Conservation (phyloP, 306 rosid genomes). For the Lathyrus tuberosus region DNA sequence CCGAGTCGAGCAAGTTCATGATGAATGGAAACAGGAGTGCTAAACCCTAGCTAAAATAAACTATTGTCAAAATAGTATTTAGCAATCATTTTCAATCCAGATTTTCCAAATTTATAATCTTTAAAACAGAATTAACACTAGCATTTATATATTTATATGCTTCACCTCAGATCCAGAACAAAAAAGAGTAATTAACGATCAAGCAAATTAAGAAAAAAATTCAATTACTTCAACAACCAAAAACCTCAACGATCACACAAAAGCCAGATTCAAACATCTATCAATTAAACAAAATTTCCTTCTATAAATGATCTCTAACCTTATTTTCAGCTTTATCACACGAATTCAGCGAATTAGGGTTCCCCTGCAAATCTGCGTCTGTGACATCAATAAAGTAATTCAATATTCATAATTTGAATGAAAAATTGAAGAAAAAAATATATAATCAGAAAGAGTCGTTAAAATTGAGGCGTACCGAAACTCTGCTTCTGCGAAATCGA, state of each 20-base stretch:
- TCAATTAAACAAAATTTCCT: constrained; percentile 1
- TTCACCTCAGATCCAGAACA: neutral
- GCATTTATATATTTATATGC: neutral
- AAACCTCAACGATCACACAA: neutral
- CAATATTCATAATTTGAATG: neutral
- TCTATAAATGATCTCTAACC: constrained; percentile 58
- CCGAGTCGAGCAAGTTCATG: neutral
- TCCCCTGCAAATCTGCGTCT: constrained; percentile 64
- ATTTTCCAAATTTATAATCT: neutral
- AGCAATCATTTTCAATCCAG: neutral
- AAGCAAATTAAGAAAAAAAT: neutral
- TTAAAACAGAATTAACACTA: constrained; percentile 5
- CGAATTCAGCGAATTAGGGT: constrained; percentile 41
- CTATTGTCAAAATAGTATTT: neutral
- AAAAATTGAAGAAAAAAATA: neutral
- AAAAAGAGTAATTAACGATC: constrained; percentile 3
- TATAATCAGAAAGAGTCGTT: too few relatives aligned
- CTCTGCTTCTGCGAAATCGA: constrained; percentile 43
- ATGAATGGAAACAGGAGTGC: constrained; percentile 16
- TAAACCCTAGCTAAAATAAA: neutral
- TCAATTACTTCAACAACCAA: too few relatives aligned
- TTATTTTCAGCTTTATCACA: constrained; percentile 50
- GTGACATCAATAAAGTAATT: constrained; percentile 40
- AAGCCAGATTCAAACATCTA: neutral
- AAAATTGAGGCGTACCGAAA: constrained; percentile 50